These are phyloP conservation scores for Venturia oleaginea DNA, from an alignment of 2,329 filamentous ascomycete species.

Conservation along the genomic window DNA sequence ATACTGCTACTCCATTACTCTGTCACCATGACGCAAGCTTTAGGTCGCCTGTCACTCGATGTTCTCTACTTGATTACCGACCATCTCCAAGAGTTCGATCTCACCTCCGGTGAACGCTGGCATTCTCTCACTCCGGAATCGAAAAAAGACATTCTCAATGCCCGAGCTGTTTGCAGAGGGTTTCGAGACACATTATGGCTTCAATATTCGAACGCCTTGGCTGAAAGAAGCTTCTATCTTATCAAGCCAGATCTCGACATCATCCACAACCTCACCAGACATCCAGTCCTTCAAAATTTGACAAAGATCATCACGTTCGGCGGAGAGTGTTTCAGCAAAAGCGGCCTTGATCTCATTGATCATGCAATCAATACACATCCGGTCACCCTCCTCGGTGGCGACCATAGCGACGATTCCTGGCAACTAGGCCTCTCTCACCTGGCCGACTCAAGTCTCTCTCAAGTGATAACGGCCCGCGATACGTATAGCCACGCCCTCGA, in stretches of 20 bases:
- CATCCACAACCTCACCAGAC: background rate
- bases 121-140: background rate
- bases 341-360: background rate
- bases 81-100: background rate
- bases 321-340: constrained; percentile 3
- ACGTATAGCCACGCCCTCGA: background rate
- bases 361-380: background rate
- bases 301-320: constrained; percentile 10
- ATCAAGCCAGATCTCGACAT: constrained; percentile 2
- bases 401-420: background rate
- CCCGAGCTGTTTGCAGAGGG: constrained; percentile 4
- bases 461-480: background rate
- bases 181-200: constrained; percentile 11
- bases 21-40: background rate
- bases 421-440: constrained; percentile 4
- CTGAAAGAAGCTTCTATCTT: constrained; percentile 8
- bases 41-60: constrained; percentile 5
- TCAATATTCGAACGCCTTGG: background rate
- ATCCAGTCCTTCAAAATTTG: background rate
- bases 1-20: background rate
- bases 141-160: constrained; percentile 1
- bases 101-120: constrained; percentile 6
- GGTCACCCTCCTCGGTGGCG: background rate
- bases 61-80: background rate
- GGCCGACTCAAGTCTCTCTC: background rate